Percentiles rank a stretch among this genome's conserved stretches.
These are phyloP conservation scores for Rhizopogon rudus DNA, from an alignment of 768 basidiomycete genomes.

Conservation along the genomic window DNA sequence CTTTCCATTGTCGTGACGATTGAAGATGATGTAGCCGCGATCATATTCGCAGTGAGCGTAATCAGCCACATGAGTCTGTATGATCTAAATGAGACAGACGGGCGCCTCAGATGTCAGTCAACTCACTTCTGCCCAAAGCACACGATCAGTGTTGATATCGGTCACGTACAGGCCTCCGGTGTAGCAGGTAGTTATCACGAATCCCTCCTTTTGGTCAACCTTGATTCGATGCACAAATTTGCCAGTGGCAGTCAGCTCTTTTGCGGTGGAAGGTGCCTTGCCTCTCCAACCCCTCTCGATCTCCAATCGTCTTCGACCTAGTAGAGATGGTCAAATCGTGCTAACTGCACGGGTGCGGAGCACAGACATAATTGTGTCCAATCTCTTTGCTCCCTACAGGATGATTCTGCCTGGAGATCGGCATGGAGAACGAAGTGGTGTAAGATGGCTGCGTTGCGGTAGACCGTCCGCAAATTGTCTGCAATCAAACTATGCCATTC, in stretches of 20 bases:
- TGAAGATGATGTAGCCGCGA: slow-evolving; percentile 67
- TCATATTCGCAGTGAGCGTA: slow-evolving; percentile 74
- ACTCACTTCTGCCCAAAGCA: slow-evolving; percentile 49
- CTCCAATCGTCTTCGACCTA: slow-evolving; percentile 42
- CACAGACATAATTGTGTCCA: slow-evolving; percentile 62
- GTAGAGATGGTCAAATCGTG: slow-evolving; percentile 7
- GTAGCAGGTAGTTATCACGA: slow-evolving; percentile 53
- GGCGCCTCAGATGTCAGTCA: too few relatives aligned
- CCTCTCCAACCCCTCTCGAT: slow-evolving; percentile 55
- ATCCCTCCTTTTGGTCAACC: slow-evolving; percentile 57
- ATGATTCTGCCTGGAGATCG: slow-evolving; percentile 25
- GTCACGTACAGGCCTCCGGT: slow-evolving; percentile 55
- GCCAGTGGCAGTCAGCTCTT: slow-evolving; percentile 29
- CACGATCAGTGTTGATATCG: slow-evolving; percentile 41
- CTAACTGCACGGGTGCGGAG: slow-evolving; percentile 1
- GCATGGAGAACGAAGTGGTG: slow-evolving; percentile 40
- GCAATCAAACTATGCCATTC: slow-evolving; percentile 44
- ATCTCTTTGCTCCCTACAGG: slow-evolving; percentile 33
- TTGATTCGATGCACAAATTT: slow-evolving; percentile 66
- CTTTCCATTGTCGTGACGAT: slow-evolving; percentile 48
- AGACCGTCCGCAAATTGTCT: slow-evolving; percentile 47
- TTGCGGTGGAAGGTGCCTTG: slow-evolving; percentile 35
- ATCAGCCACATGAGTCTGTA: slow-evolving; percentile 8
- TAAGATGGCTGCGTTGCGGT: slow-evolving; percentile 48
- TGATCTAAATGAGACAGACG: background rate